Conservation (phyloP, 192 early-diverging fungal species). For the Entomortierella parvispora region DNA sequence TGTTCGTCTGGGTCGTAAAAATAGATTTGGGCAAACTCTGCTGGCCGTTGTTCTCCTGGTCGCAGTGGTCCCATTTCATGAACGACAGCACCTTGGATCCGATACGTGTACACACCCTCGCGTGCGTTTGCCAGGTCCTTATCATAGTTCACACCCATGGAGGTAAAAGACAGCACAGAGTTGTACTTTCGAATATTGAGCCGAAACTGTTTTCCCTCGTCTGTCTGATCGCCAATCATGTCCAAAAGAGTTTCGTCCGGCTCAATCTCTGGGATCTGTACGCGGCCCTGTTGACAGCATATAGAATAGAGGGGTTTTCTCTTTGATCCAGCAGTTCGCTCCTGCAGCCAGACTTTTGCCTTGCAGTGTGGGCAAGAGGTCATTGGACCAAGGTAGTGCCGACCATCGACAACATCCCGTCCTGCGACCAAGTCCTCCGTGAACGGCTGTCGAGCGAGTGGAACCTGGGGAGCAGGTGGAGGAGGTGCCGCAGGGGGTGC, state of each 20-base stretch:
- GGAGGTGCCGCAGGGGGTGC: too few species aligned
- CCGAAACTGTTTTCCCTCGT: background rate
- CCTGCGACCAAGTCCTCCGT: conserved; percentile 9
- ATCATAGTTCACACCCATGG: conserved; percentile 1
- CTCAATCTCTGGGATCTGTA: background rate
- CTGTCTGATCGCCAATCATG: background rate
- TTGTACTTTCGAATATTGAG: conserved; percentile 22
- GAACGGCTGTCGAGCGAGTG: too few species aligned
- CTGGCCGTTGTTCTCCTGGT: background rate
- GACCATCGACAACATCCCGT: background rate
- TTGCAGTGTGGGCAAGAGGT: conserved; percentile 15
- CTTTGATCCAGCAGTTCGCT: background rate
- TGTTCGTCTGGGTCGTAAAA: background rate
- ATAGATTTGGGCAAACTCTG: conserved; percentile 16
- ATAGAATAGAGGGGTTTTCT: background rate
- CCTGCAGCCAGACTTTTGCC: conserved; percentile 11
- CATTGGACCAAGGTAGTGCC: conserved; percentile 1
- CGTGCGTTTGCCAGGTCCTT: background rate
- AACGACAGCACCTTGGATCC: conserved; percentile 15
- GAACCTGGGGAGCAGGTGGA: too few species aligned
- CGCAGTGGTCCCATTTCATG: conserved; percentile 5
- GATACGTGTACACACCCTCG: conserved; percentile 7
- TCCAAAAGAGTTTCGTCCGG: too few species aligned
- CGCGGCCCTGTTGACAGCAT: background rate
- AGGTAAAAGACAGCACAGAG: conserved; percentile 21